Evolutionary conservation across 306 rosid species (phyloP).

Genomic region (Potentilla sterilis): DNA sequence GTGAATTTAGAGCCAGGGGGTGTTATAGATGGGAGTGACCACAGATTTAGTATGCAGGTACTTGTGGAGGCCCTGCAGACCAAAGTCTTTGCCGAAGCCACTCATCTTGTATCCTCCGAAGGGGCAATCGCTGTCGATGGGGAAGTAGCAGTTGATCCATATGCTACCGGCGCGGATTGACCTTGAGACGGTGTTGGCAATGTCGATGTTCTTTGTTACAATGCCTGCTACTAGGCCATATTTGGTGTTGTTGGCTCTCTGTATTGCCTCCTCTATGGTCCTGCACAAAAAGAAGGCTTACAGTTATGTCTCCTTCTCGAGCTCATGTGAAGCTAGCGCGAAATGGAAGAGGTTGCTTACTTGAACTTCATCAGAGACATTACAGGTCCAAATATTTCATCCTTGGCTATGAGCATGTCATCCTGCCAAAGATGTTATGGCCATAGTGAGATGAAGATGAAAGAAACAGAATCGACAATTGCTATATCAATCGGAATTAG

Average conservation of each 20-base stretch:
- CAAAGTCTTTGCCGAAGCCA: conserved; percentile 78
- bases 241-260: conserved; percentile 62
- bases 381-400: conserved; percentile 89
- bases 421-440: conserved; percentile 38
- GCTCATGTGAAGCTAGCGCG: no score
- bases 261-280: conserved; percentile 70
- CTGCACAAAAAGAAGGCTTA: conserved; percentile 23
- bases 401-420: conserved; percentile 60
- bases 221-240: conserved; percentile 86
- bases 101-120: conserved; percentile 80
- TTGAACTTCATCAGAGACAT: conserved; percentile 65
- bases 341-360: conserved; percentile 37
- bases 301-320: neutral
- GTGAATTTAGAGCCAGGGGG: conserved; percentile 57
- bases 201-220: conserved; percentile 62
- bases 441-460: neutral
- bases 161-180: conserved; percentile 69
- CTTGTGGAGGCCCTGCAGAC: conserved; percentile 54
- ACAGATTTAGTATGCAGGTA: conserved; percentile 74
- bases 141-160: conserved; percentile 91
- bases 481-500: neutral
- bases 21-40: conserved; percentile 70
- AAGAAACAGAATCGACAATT: neutral
- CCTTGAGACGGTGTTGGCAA: conserved; percentile 79
- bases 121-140: conserved; percentile 53